Evolutionary conservation across 805 yeast genomes (phyloP).

Genomic region (Wickerhamomyces ciferrii): DNA sequence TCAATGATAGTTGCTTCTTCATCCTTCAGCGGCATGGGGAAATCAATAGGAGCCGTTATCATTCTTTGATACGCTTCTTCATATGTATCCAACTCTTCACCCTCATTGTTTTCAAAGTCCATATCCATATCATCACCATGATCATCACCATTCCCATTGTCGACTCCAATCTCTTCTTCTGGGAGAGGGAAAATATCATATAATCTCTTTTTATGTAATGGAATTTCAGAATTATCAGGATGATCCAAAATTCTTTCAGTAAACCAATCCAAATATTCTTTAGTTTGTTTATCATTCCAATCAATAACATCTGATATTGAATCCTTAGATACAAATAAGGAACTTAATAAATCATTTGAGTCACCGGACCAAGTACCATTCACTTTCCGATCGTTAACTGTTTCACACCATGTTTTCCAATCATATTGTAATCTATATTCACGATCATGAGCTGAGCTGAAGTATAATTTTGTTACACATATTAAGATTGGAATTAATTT

Average conservation of each 20-base stretch:
- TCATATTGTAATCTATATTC: neutral
- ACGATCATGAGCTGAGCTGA: conserved; percentile 5
- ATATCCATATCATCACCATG: neutral
- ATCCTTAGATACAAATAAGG: conserved; percentile 14
- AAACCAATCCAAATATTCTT: conserved; percentile 47
- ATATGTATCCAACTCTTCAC: neutral
- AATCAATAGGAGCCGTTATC: neutral
- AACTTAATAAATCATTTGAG: neutral
- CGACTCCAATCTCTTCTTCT: no score
- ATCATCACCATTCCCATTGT: no score
- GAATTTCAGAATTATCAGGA: conserved; percentile 20
- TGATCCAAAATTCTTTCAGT: conserved; percentile 26
- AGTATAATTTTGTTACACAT: conserved; percentile 17
- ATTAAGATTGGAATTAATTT: conserved; percentile 9
- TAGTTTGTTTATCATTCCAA: conserved; percentile 44
- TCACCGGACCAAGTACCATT: conserved; percentile 4
- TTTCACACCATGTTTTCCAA: conserved; percentile 15
- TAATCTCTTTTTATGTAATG: conserved; percentile 16
- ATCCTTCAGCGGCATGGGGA: neutral
- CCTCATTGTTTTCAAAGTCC: no score
- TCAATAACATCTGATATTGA: conserved; percentile 30
- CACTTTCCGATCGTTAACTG: conserved; percentile 12
- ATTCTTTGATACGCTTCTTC: neutral
- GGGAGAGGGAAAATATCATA: conserved; percentile 18
- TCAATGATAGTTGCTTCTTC: conserved; percentile 6